These are phyloP conservation scores for Violaceomyces palustris DNA, from an alignment of 1,284 basidiomycete genomes.

Conservation along the genomic window DNA sequence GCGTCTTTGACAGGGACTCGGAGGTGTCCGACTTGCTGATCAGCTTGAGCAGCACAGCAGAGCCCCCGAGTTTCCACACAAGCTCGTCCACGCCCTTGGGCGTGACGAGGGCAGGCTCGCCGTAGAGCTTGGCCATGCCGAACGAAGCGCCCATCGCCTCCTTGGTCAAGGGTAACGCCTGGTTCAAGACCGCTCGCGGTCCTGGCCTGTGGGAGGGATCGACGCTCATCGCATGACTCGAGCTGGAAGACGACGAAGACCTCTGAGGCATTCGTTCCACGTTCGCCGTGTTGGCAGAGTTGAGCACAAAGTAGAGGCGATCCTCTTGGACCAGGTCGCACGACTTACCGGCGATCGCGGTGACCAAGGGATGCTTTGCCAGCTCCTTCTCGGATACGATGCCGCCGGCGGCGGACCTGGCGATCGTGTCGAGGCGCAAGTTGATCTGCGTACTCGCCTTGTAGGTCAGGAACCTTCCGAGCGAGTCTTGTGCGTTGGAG, in stretches of 20 bases:
- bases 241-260: constrained; percentile 1
- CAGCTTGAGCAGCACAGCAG: constrained; percentile 68
- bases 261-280: constrained; percentile 9
- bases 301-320: constrained; percentile 36
- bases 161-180: constrained; percentile 19
- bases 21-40: constrained; percentile 59
- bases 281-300: constrained; percentile 23
- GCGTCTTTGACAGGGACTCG: constrained; percentile 67
- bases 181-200: constrained; percentile 28
- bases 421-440: constrained; percentile 32
- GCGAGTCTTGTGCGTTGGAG: constrained; percentile 40
- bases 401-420: constrained; percentile 2
- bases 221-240: no score
- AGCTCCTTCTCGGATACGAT: constrained; percentile 23
- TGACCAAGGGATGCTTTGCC: constrained; percentile 27
- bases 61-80: constrained; percentile 78
- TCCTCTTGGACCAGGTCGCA: constrained; percentile 29
- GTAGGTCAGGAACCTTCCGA: constrained; percentile 45
- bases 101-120: constrained; percentile 58
- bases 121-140: constrained; percentile 31
- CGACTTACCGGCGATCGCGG: constrained; percentile 26
- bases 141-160: constrained; percentile 26
- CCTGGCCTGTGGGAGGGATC: constrained; percentile 15
- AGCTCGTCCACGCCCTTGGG: constrained; percentile 68
- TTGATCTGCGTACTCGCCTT: constrained; percentile 36